phyloP scores from a whole-genome alignment of 2,329 filamentous ascomycete genomes.

The Purpureocillium takamizusanense region DNA sequence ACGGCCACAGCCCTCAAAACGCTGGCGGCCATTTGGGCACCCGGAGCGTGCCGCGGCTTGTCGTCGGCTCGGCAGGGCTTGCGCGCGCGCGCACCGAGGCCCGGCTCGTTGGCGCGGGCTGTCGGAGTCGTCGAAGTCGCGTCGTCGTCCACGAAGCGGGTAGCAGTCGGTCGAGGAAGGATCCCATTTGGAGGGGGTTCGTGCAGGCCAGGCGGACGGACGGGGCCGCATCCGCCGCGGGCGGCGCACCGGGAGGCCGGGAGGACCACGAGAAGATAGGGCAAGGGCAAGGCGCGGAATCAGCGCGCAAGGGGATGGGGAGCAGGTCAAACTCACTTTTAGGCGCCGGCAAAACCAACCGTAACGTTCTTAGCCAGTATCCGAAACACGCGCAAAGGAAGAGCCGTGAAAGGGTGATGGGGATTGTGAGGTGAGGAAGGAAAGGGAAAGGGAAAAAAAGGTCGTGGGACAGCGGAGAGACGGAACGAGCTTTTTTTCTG shows the following conservation, averaged over 20 bases:
- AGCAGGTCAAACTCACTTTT: slow-evolving; percentile 38
- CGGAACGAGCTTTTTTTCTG: slow-evolving; percentile 24
- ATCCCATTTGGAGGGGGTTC: too few relatives aligned
- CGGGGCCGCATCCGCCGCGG: background rate
- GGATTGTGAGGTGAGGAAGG: slow-evolving; percentile 14
- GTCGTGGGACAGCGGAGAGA: slow-evolving; percentile 22
- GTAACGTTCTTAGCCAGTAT: slow-evolving; percentile 32
- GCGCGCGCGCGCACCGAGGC: too few relatives aligned
- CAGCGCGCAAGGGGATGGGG: background rate
- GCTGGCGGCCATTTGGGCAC: too few relatives aligned
- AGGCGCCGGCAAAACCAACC: slow-evolving; percentile 41
- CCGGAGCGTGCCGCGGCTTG: too few relatives aligned
- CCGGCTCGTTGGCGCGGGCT: too few relatives aligned
- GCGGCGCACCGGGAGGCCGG: background rate
- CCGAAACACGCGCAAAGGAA: slow-evolving; percentile 39
- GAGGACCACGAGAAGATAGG: background rate
- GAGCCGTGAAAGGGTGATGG: slow-evolving; percentile 29
- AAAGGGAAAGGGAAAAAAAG: slow-evolving; percentile 16
- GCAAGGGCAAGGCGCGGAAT: background rate
- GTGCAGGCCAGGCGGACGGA: background rate
- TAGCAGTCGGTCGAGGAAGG: too few relatives aligned
- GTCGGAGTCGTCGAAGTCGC: too few relatives aligned
- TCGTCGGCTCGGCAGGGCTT: too few relatives aligned
- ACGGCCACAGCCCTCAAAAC: too few relatives aligned
- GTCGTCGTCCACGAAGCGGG: too few relatives aligned